Conservation (phyloP, 306 rosid species). For the Cicer chorassanicum region DNA sequence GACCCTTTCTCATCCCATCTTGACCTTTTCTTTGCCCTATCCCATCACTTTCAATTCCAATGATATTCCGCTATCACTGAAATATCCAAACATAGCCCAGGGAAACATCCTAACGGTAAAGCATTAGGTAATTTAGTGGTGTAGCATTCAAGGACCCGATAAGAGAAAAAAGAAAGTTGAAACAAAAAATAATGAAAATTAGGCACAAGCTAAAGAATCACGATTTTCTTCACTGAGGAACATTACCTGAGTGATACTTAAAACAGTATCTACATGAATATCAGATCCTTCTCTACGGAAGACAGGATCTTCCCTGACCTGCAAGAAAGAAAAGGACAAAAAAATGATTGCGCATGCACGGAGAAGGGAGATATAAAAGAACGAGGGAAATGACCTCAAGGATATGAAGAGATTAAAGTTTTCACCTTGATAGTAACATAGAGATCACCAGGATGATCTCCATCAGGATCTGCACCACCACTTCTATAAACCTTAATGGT, state of each 20-base stretch:
- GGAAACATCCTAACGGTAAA: neutral
- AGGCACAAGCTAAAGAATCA: neutral
- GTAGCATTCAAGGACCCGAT: neutral
- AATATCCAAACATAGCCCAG: slow-evolving; percentile 9
- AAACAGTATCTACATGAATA: slow-evolving; percentile 84
- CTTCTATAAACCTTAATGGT: slow-evolving; percentile 65
- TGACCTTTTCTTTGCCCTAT: neutral
- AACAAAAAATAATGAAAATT: neutral
- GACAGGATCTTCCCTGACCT: slow-evolving; percentile 92
- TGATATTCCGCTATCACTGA: slow-evolving; percentile 1
- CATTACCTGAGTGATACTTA: slow-evolving; percentile 84
- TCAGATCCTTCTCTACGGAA: slow-evolving; percentile 86
- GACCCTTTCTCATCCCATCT: slow-evolving; percentile 23
- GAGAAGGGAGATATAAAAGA: slow-evolving; percentile 7
- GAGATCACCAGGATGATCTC: slow-evolving; percentile 85
- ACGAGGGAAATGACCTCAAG: neutral
- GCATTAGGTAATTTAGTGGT: neutral
- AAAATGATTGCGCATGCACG: neutral
- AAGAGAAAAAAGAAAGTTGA: neutral
- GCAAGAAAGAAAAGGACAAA: slow-evolving; percentile 7
- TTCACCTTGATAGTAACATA: slow-evolving; percentile 72
- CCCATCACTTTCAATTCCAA: neutral
- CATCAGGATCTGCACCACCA: slow-evolving; percentile 95
- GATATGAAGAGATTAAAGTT: slow-evolving; percentile 9
- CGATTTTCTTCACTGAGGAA: neutral